Base-by-base conservation (phyloP, 345 rosid genomes). In the Populus euphratica region DNA sequence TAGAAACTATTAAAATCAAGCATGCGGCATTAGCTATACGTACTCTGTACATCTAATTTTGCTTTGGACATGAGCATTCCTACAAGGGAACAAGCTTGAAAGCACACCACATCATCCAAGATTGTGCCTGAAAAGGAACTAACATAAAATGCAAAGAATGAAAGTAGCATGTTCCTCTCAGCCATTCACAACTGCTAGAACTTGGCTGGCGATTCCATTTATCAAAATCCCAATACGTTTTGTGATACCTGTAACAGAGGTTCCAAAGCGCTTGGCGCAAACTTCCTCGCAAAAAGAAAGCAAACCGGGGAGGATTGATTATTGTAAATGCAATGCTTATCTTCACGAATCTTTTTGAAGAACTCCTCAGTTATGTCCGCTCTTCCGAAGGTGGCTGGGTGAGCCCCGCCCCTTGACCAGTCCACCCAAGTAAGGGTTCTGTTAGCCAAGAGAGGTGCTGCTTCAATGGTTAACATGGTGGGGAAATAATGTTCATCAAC, bases 401-500 rank as follows among this genome's bases (percentile, higher is more conserved):
- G 99, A 70, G 97, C 78, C 0, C 98, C 98, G 0, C 99, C 99
- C 68, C 99, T 85, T 0, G 99, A 96, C 99, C 98, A 96, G 82
- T 96, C 99, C 36, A 90, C 97, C 97, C 95, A 94, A 0, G 99
- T 94, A 70, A 91, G 13, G 88, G 95, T 93, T 81, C 98, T 82
- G 73, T 96, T 96, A 10, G 98, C 99, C 56, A 96, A 38, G 31
- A 70, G 86, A 13, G 68, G n/a, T 29, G 94, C 75, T 36, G 90
- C 88, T 84, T 85, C 79, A n/a, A 96, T 88, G n/a, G 91, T 88
- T 69, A 96, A 83, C 99, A 94, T 92, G 12, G 99, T 94, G 0
- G 98, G 98, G 86, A 96, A 92, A 76, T 92, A 94, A 84, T 96
- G 99, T 82, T 96, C 97, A 56, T 96, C 99, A 0, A 94, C 98